These are phyloP conservation scores for Lactarius hatsudake DNA, from an alignment of 768 basidiomycete species.

Conservation along the genomic window DNA sequence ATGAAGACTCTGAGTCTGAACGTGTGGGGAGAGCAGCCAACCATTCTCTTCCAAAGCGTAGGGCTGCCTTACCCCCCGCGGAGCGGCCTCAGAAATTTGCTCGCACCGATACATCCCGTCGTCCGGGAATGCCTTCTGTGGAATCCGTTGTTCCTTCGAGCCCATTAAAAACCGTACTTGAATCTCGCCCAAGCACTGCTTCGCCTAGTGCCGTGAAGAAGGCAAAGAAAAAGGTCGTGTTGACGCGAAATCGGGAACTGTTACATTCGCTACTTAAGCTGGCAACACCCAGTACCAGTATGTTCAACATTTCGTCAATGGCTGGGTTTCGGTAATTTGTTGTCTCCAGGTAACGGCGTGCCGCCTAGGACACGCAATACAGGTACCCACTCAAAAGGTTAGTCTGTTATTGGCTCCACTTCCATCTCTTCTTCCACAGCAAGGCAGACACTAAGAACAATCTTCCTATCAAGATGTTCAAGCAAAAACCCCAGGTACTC, in stretches of 20 bases:
- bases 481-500: background rate
- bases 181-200: background rate
- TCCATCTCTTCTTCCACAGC: background rate
- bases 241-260: slow-evolving; percentile 6
- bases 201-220: background rate
- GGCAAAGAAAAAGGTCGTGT: slow-evolving; percentile 1
- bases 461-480: slow-evolving; percentile 4
- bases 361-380: background rate
- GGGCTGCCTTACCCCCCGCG: background rate
- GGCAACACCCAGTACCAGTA: background rate
- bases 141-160: background rate
- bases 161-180: background rate
- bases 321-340: background rate
- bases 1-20: background rate
- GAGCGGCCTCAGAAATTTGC: slow-evolving; percentile 12
- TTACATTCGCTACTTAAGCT: background rate
- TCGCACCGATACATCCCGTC: slow-evolving; percentile 6
- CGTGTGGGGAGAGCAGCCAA: background rate
- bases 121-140: slow-evolving; percentile 1
- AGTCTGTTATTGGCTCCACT: background rate
- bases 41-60: slow-evolving; percentile 8
- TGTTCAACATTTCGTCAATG: background rate
- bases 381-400: slow-evolving; percentile 5
- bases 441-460: background rate
- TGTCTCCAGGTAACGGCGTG: background rate